A percentile compares a stretch with the other conserved stretches of the same genome.
Evolutionary conservation across 345 rosid species (phyloP).

Genomic region (Camelina hispida): DNA sequence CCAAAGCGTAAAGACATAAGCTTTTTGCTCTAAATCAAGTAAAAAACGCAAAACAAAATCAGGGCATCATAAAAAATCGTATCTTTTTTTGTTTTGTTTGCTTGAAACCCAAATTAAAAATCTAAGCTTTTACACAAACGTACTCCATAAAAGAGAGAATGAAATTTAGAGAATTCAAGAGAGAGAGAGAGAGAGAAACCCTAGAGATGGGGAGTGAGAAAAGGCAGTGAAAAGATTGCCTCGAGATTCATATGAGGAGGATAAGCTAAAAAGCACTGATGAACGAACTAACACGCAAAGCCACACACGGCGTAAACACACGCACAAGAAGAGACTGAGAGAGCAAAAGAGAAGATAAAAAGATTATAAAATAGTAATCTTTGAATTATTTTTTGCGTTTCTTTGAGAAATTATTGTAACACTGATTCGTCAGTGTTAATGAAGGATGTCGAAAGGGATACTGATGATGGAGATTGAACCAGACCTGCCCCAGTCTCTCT

Average conservation of each 20-base stretch:
- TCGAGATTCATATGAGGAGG: constrained; percentile 35
- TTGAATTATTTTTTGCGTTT: constrained; percentile 12
- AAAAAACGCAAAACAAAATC: constrained; percentile 4
- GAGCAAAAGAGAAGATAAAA: constrained; percentile 4
- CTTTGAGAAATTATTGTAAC: constrained; percentile 17
- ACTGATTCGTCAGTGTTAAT: constrained; percentile 28
- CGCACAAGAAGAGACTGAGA: background rate
- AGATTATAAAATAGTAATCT: background rate
- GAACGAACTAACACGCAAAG: constrained; percentile 45
- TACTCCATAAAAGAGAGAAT: constrained; percentile 15
- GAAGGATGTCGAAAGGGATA: constrained; percentile 17
- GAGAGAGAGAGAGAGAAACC: constrained; percentile 23
- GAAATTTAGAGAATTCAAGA: constrained; percentile 24
- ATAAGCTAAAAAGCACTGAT: constrained; percentile 35
- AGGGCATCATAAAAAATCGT: background rate
- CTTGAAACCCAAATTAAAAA: constrained; percentile 21
- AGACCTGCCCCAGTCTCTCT: constrained; percentile 13
- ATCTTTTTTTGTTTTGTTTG: background rate
- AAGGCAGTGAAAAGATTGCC: constrained; percentile 8
- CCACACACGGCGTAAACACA: constrained; percentile 34
- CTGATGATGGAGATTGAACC: constrained; percentile 25
- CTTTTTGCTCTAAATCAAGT: background rate
- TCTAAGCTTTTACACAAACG: constrained; percentile 21
- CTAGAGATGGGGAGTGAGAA: constrained; percentile 24
- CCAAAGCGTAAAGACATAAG: background rate